Base-by-base conservation (phyloP, 75 land plant species). In the Picea glauca region DNA sequence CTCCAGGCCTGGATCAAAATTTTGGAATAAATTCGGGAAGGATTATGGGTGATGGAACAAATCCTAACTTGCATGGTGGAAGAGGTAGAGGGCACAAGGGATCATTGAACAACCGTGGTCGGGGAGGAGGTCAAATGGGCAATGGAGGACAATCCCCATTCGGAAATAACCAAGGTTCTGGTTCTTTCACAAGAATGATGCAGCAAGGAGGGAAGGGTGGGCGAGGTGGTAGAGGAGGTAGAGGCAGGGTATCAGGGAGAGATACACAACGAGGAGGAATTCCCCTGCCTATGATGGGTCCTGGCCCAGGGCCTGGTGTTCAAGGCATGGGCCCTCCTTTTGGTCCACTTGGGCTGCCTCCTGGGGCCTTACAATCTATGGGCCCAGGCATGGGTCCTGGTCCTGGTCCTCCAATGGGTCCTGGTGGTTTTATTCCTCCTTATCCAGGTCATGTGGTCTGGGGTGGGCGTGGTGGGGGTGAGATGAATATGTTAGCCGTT, bases 291-390 rank as follows among this genome's bases (percentile, higher is more conserved):
- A 76, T 90, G 78, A 88, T 89, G 85, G 98, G 85, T 76, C 87
- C 82, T 15, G 87, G 87, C 56, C 87, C 87, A 17, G 81, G 64
- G 30, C 65, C 85, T 58, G 87, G 83, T 58, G 76, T 75, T 26
- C 72, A 62, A 35, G 78, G 59, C 50, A 77, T 77, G 74, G 83
- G 92, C 56, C 93, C 96, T 74, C 94, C 93, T 40, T 93, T 93
- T 87, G 96, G 94, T 81, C 96, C 85, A 77, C 87, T 90, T 64
- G 89, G 92, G 78, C 79, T 95, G 83, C 96, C 92, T 26, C 98
- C 93, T 38, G 96, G 92, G 40, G 85, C 89, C 7, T 86, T 95
- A 87, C 93, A 88, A 78, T 88, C 88, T 32, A 85, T 92, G 58
- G 87, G 81, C 14, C 87, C 92, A 75, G 82, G 72, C 61, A 92